Base-by-base conservation (phyloP, 495 filamentous ascomycete genomes). In the Coniosporium apollinis region DNA sequence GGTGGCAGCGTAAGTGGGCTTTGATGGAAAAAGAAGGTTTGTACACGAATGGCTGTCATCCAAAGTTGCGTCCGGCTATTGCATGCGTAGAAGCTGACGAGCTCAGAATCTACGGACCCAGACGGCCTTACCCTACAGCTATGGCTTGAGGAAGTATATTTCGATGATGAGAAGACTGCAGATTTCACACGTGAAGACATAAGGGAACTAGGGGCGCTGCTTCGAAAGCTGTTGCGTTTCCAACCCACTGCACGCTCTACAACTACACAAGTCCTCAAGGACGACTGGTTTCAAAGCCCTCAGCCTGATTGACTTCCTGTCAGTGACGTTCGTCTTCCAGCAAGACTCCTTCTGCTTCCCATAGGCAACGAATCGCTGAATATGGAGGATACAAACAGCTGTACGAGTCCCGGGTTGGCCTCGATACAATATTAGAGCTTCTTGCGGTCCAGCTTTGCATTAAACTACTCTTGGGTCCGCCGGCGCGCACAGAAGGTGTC, bases 1-100 rank as follows among this genome's bases (percentile, higher is more conserved):
- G 48, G 42, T 60, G 54, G 52, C 36, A 46, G 40, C 31, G 41
- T 10, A 36, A 11, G 34, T 56, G 43, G 45, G 15, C 54, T n/a
- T 19, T 32, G 15, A 38, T 41, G 33, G 14, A 31, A 26, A 26
- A 26, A n/a, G 22, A 26, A 26, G 22, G 22, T 7, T 26, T 6
- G n/a, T 7, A n/a, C 6, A 7, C 7, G 22, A 7, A n/a, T 7
- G 22, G 6, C 6, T 26, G 6, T 6, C 7, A 6, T 26, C 22
- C 22, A 7, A 26, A 7, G n/a, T 26, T 6, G 7, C 22, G n/a
- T 26, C 22, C 22, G n/a, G n/a, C 22, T 26, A 26, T 26, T 26
- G 22, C n/a, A n/a, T n/a, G n/a, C n/a, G 22, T n/a, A 34, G 10
- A 17, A 7, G 14, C 14, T n/a, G 8, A 34, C 15, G 2, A 34